Conservation (phyloP, 1,139 yeast species). For the Lodderomyces oxycetoniae region DNA sequence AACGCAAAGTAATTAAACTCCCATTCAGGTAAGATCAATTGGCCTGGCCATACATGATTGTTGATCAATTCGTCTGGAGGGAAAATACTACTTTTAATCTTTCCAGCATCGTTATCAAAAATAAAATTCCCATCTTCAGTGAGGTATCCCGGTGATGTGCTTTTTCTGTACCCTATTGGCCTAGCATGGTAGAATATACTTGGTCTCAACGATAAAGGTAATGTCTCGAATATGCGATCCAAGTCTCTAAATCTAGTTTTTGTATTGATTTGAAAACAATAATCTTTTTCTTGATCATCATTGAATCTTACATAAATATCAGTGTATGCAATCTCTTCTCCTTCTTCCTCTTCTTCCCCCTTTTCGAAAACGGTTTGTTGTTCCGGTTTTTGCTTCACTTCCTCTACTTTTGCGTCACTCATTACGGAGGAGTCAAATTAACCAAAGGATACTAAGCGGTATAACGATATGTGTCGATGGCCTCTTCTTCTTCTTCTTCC, state of each 20-base stretch:
- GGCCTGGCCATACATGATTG: constrained; percentile 82
- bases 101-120: constrained; percentile 54
- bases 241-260: constrained; percentile 57
- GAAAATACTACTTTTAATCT: constrained; percentile 39
- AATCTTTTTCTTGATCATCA: constrained; percentile 80
- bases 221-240: constrained; percentile 52
- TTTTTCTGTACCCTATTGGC: constrained; percentile 65
- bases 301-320: constrained; percentile 84
- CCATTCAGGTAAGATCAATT: constrained; percentile 82
- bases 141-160: constrained; percentile 77
- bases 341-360: constrained; percentile 5
- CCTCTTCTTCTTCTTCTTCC: neutral
- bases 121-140: constrained; percentile 80
- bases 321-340: constrained; percentile 26
- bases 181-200: constrained; percentile 59
- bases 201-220: constrained; percentile 80
- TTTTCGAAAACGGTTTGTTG: constrained; percentile 1
- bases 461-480: neutral
- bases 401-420: neutral
- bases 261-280: constrained; percentile 71
- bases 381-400: neutral
- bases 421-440: neutral
- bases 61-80: constrained; percentile 45
- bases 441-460: neutral
- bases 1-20: constrained; percentile 48